Evolutionary conservation across 140 eudicot genomes (phyloP), one percentile per base, ranked within the genome.

Genomic region (Flaveria floridana): DNA sequence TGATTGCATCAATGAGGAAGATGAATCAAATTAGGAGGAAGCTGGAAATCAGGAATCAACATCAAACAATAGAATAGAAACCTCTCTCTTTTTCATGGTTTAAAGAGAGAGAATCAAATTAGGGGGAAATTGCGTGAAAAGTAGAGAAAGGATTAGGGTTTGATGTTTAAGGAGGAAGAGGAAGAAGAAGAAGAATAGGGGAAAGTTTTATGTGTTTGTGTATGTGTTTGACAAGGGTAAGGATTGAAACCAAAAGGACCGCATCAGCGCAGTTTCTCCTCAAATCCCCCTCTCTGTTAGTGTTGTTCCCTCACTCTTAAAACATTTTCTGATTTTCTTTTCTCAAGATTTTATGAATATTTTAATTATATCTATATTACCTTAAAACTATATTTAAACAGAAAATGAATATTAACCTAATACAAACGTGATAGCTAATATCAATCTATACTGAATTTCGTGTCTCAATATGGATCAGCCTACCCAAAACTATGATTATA

Each of bases 191-290:
- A 34, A 34, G 39, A 34, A 34, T 25, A 28, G 71, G 81, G 81
- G 76, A 34, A 28, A 77, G 58, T 57, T 68, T 34, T 0, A 34
- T 34, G 34, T 28, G 39, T 34, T 4, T 34, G 51, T 56, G 42
- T 52, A 51, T 37, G 80, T 51, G 26, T 76, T 76, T 42, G 56
- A 64, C 77, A 57, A 46, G 61, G 52, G 79, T 21, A 75, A 37
- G 66, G 57, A 53, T 67, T 65, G 80, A 66, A 66, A 65, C 66
- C 70, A 76, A 76, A 53, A 55, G 48, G 75, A 55, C 68, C 75
- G 56, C 74, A 66, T 76, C 80, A 76, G 68, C 74, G 80, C 69
- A 76, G 75, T 68, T 67, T 76, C 75, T 76, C 75, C 69, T 68
- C 58, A 42, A 76, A 68, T 68, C 67, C 53, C 66, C 39, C 7